A percentile compares a stretch with the other conserved stretches of the same genome.
Evolutionary conservation across 345 rosid species (phyloP).

Genomic region (Acer saccharum): DNA sequence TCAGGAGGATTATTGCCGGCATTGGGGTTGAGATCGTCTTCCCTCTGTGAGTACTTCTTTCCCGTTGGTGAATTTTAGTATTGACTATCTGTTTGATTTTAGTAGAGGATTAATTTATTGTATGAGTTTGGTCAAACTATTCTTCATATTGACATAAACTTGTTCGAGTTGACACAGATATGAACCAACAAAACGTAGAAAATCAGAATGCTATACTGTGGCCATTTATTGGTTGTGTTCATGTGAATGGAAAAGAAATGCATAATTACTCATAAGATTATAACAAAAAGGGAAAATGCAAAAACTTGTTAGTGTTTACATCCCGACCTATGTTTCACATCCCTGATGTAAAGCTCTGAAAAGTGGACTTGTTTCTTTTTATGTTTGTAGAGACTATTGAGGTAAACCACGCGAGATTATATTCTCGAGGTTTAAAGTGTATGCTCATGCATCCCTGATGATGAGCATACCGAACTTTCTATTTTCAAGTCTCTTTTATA

Average conservation of each 20-base stretch:
- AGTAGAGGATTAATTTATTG: background rate
- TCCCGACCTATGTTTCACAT: background rate
- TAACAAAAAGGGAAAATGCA: background rate
- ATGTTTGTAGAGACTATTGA: background rate
- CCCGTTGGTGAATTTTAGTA: background rate
- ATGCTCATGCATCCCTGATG: background rate
- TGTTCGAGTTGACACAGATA: background rate
- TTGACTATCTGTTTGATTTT: background rate
- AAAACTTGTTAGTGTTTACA: background rate
- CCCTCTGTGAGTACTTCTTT: constrained; percentile 55
- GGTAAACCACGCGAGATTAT: background rate
- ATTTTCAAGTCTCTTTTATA: background rate
- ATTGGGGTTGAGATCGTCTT: constrained; percentile 78
- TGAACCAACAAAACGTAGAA: background rate
- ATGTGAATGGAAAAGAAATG: background rate
- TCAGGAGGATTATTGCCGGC: constrained; percentile 86
- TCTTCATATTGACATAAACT: background rate
- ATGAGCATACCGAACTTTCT: background rate
- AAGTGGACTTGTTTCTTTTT: background rate
- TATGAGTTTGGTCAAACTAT: background rate
- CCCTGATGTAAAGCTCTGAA: background rate
- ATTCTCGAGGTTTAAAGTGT: background rate
- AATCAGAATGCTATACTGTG: background rate
- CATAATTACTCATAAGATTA: background rate
- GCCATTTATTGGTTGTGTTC: background rate